Evolutionary conservation across 2,329 filamentous ascomycete species (phyloP).

Genomic region (Xylariaceae sp.): DNA sequence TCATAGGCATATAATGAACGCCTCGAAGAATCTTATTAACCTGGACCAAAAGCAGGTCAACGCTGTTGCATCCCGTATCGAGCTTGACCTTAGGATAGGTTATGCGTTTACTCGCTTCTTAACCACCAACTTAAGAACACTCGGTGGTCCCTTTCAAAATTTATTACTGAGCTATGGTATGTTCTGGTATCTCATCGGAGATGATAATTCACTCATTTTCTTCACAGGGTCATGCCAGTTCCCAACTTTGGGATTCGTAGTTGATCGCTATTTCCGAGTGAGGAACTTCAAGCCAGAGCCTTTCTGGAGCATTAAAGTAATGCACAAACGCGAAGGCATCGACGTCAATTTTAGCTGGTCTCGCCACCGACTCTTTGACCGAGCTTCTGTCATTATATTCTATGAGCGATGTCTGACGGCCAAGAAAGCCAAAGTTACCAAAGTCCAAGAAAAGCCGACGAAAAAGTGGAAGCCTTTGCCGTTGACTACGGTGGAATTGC

Average conservation of each 20-base stretch:
- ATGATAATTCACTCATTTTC: conserved; percentile 13
- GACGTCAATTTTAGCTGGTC: conserved; percentile 82
- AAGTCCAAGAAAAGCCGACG: conserved; percentile 85
- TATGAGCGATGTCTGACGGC: conserved; percentile 80
- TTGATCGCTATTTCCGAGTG: conserved; percentile 91
- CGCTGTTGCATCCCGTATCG: conserved; percentile 83
- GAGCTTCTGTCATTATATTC: conserved; percentile 72
- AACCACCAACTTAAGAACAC: conserved; percentile 68
- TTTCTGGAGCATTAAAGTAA: conserved; percentile 90
- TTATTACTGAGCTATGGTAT: conserved; percentile 76
- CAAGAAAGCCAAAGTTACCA: conserved; percentile 72
- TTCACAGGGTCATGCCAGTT: conserved; percentile 82
- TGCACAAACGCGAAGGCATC: conserved; percentile 70
- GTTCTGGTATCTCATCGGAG: conserved; percentile 18
- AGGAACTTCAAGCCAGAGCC: conserved; percentile 87
- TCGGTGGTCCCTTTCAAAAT: conserved; percentile 64
- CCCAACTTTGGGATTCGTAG: conserved; percentile 92
- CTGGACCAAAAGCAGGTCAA: conserved; percentile 83
- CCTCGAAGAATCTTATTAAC: conserved; percentile 69
- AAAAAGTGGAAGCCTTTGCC: conserved; percentile 93
- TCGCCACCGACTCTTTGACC: conserved; percentile 80
- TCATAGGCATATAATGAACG: conserved; percentile 74
- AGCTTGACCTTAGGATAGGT: conserved; percentile 88
- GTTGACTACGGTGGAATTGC: conserved; percentile 90
- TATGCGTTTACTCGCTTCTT: conserved; percentile 88